Evolutionary conservation across 805 yeast species (phyloP), one percentile per base, ranked within the genome.

Genomic region (Kockiozyma suomiensis): DNA sequence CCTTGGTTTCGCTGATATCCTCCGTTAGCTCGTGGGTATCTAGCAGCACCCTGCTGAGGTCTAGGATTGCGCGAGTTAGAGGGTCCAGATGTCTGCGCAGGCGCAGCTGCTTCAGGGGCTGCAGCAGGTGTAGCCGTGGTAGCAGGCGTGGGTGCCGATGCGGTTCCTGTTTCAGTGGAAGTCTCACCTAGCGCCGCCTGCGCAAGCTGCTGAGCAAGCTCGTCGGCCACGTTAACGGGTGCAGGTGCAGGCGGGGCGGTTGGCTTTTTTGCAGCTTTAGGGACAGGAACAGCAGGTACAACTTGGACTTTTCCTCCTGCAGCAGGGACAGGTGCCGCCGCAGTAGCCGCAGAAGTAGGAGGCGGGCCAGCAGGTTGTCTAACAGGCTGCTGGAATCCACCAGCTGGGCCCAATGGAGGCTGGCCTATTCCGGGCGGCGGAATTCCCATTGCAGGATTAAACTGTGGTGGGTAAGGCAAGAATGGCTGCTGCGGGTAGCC

Each of bases 381-480:
- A 28, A 35, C 32, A 3, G 65, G 66, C 50, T 55, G 43, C 48
- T 62, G 46, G 15, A 53, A 55, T 21, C 23, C 30, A 33, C 50
- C 58, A 6, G 40, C 42, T 28, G 64, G 54, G 10, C 55, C 53
- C 51, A 49, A 45, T 40, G 56, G 52, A 61, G 50, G 56, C 50
- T 33, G 57, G 26, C 33, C 52, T 46, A 37, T 50, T 10, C 23
- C 49, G 38, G 37, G 53, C 12, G 66, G 63, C 19, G 59, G 64
- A 26, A 60, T 51, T 13, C 58, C 58, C 51, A 54, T 33, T 15
- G 58, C 51, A 43, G 58, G 62, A 21, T 46, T 61, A 40, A 57
- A 67, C 59, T 63, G 73, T 37, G 57, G 68, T 32, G 64, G 70
- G 46, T 58, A 70, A 21, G 63, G 66, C 50, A 61, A 62, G 40